These are phyloP conservation scores for Styphnolobium japonicum DNA, from an alignment of 306 rosid species.

Conservation along the genomic window DNA sequence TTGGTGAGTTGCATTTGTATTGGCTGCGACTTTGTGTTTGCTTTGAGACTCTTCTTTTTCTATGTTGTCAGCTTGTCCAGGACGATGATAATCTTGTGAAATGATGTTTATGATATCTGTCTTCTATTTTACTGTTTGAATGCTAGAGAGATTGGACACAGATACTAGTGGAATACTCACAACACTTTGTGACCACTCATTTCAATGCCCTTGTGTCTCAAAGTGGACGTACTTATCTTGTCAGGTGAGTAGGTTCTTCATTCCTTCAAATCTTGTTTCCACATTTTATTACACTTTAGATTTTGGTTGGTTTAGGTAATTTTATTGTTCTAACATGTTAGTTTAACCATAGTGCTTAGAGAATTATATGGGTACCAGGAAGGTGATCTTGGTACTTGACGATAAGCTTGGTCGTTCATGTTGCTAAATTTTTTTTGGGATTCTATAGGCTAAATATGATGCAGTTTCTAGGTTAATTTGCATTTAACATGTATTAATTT, in stretches of 20 bases:
- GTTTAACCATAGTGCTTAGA: not conserved
- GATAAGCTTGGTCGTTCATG: slow-evolving; percentile 7
- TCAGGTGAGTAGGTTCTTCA: slow-evolving; percentile 55
- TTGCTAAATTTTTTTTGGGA: not conserved
- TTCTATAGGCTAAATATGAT: not conserved
- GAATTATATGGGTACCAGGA: not conserved
- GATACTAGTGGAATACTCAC: slow-evolving; percentile 75
- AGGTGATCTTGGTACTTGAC: slow-evolving; percentile 5
- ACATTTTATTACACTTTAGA: not conserved
- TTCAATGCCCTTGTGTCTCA: slow-evolving; percentile 89
- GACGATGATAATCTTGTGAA: not conserved
- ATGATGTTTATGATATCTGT: slow-evolving; percentile 2
- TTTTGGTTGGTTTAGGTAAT: slow-evolving; percentile 23
- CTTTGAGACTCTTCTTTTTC: not conserved
- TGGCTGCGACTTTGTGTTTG: not conserved
- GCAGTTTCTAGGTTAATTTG: slow-evolving; percentile 2
- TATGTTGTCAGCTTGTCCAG: not conserved
- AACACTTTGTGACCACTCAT: slow-evolving; percentile 89
- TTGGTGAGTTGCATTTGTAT: slow-evolving; percentile 56
- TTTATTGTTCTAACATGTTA: not conserved
- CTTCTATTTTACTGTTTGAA: slow-evolving; percentile 26
- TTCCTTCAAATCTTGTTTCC: slow-evolving; percentile 3
- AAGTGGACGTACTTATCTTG: slow-evolving; percentile 92
- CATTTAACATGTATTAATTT: not conserved
- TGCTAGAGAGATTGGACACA: slow-evolving; percentile 85